These are phyloP conservation scores for Phytophthora pseudosyringae DNA, from an alignment of 352 stramenopile genomes.

Conservation along the genomic window DNA sequence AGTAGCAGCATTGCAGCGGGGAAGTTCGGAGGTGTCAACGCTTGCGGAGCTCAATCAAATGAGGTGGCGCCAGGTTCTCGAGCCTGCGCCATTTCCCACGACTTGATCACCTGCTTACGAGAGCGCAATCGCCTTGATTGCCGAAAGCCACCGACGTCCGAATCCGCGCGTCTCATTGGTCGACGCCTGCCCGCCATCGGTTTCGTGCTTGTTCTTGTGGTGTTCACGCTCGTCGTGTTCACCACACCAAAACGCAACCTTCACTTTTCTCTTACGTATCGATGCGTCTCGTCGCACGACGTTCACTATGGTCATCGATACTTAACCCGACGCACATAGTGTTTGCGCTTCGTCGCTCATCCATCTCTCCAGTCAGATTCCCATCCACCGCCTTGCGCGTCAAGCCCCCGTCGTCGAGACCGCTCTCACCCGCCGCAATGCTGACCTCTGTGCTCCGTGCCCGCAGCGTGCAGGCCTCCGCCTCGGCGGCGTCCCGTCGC, in stretches of 20 bases:
- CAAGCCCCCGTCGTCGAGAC: constrained; percentile 3
- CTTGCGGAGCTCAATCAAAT: background rate
- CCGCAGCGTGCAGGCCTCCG: constrained; percentile 21
- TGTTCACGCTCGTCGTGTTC: constrained; percentile 12
- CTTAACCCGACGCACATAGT: constrained; percentile 10
- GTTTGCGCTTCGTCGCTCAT: constrained; percentile 12
- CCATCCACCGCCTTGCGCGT: constrained; percentile 16
- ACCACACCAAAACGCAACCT: constrained; percentile 13
- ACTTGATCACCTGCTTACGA: background rate
- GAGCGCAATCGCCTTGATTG: constrained; percentile 13
- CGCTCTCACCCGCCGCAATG: constrained; percentile 31
- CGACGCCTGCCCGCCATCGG: constrained; percentile 7
- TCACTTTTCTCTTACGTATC: constrained; percentile 3
- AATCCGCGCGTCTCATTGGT: constrained; percentile 15
- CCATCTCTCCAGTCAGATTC: constrained; percentile 26
- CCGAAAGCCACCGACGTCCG: background rate
- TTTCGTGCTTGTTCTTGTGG: constrained; percentile 25
- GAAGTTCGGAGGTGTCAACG: background rate
- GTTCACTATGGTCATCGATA: background rate
- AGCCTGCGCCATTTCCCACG: background rate
- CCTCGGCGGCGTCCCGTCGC: constrained; percentile 13
- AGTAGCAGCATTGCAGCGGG: background rate
- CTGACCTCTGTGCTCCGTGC: constrained; percentile 46
- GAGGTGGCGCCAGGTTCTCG: background rate
- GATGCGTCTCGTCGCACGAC: constrained; percentile 21